Evolutionary conservation across 148 eudicot genomes (phyloP).

Genomic region (Vaccinium corymbosum): DNA sequence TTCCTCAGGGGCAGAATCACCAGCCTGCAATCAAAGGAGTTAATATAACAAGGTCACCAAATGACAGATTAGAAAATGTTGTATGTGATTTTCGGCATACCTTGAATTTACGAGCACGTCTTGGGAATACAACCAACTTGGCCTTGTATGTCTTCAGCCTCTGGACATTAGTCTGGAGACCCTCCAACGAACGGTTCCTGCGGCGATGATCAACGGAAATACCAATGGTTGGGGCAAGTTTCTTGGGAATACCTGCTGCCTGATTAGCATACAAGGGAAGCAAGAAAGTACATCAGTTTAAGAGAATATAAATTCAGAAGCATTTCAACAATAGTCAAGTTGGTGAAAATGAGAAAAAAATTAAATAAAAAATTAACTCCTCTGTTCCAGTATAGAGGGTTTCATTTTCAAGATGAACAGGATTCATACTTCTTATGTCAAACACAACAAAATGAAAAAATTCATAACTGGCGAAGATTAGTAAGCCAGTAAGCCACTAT

Average conservation of each 20-base stretch:
- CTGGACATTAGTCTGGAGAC: constrained; percentile 53
- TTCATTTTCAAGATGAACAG: not conserved
- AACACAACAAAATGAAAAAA: not conserved
- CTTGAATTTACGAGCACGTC: constrained; percentile 42
- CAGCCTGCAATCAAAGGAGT: constrained; percentile 35
- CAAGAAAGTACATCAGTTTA: not conserved
- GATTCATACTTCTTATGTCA: not conserved
- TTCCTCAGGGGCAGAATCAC: constrained; percentile 51
- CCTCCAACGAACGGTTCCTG: constrained; percentile 53
- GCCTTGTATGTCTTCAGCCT: constrained; percentile 65
- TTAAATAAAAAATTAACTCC: not conserved
- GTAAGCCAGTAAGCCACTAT: not conserved
- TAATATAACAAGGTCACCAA: not conserved
- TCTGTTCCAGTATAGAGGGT: not conserved
- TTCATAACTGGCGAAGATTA: not conserved
- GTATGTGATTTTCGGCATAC: constrained; percentile 4
- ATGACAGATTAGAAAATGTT: not conserved
- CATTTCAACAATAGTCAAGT: not conserved
- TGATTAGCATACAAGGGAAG: constrained; percentile 10
- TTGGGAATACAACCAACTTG: constrained; percentile 66
- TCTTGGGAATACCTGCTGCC: constrained; percentile 62
- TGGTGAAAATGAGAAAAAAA: not conserved
- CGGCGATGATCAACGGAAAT: constrained; percentile 62
- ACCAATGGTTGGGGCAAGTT: constrained; percentile 62
- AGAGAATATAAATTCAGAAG: not conserved